These are phyloP conservation scores for Mucor irregularis DNA, from an alignment of 371 early-diverging fungal genomes.

Conservation along the genomic window DNA sequence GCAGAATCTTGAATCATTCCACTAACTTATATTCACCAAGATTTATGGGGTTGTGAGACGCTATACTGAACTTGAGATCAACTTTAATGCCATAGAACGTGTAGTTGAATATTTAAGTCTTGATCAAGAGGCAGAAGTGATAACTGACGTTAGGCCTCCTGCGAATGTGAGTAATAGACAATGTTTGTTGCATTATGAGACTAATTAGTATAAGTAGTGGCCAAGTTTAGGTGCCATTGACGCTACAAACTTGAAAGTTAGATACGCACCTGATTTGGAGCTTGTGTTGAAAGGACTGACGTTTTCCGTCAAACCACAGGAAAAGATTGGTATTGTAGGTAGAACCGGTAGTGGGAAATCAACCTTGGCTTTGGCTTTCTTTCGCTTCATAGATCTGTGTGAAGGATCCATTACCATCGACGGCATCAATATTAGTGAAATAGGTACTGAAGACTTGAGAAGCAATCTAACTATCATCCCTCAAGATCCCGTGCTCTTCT, in stretches of 20 bases:
- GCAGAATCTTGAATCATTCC: no score
- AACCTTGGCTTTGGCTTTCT: slow-evolving; percentile 71
- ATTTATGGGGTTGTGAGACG: slow-evolving; percentile 68
- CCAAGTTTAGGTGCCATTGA: slow-evolving; percentile 64
- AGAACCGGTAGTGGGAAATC: slow-evolving; percentile 81
- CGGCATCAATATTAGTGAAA: slow-evolving; percentile 67
- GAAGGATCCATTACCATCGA: slow-evolving; percentile 74
- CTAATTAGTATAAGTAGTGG: no score
- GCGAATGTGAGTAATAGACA: slow-evolving; percentile 45
- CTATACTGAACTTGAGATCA: slow-evolving; percentile 79
- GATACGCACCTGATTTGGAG: slow-evolving; percentile 61
- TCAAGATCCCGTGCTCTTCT: slow-evolving; percentile 73
- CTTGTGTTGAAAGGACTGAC: slow-evolving; percentile 60
- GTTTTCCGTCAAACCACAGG: slow-evolving; percentile 47
- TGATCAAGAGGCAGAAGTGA: slow-evolving; percentile 72
- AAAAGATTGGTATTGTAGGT: slow-evolving; percentile 69
- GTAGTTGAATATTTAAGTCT: slow-evolving; percentile 76
- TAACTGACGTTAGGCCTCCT: slow-evolving; percentile 54
- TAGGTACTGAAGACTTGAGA: slow-evolving; percentile 73
- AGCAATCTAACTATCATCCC: slow-evolving; percentile 74
- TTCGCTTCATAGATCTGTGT: slow-evolving; percentile 71
- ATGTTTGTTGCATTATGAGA: no score
- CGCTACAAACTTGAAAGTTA: slow-evolving; percentile 55
- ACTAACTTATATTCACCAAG: no score
- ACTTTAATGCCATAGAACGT: slow-evolving; percentile 85